Conservation (phyloP, 805 yeast species). For the Sugiyamaella chiloensis region DNA sequence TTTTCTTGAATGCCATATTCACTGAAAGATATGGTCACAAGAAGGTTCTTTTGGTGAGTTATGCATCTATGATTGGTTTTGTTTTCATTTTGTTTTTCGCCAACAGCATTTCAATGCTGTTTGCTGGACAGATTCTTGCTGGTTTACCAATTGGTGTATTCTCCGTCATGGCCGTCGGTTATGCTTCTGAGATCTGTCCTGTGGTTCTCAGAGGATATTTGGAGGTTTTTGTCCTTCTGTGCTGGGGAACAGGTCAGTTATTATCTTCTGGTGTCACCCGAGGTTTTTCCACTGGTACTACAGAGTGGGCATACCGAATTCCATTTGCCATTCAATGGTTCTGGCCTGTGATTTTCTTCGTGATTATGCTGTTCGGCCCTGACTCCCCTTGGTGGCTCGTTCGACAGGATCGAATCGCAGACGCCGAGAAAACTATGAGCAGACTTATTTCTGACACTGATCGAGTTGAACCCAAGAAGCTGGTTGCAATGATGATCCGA, state of each 20-base stretch:
- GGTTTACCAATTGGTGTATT: conserved; percentile 51
- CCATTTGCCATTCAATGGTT: conserved; percentile 61
- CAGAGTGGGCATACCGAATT: conserved; percentile 44
- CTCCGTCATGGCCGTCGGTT: conserved; percentile 46
- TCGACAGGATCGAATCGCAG: conserved; percentile 38
- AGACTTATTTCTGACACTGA: conserved; percentile 42
- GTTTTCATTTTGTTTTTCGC: conserved; percentile 45
- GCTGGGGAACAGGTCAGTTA: conserved; percentile 58
- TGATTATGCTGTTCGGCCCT: conserved; percentile 40
- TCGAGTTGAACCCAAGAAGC: conserved; percentile 33
- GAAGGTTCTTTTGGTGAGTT: conserved; percentile 36
- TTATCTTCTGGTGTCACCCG: conserved; percentile 50
- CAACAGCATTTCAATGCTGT: conserved; percentile 34
- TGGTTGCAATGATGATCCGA: conserved; percentile 44
- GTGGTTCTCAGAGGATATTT: conserved; percentile 46
- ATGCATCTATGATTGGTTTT: conserved; percentile 31
- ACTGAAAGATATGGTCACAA: conserved; percentile 45
- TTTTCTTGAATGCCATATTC: conserved; percentile 39
- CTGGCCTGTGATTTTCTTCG: conserved; percentile 49
- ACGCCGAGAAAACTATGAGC: conserved; percentile 41
- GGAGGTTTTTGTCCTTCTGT: conserved; percentile 47
- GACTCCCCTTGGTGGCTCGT: conserved; percentile 59
- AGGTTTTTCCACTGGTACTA: conserved; percentile 28
- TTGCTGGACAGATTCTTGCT: conserved; percentile 37
- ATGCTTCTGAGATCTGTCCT: conserved; percentile 56